phyloP scores from a whole-genome alignment of 352 stramenopile species.

The Pythium dissotocum region DNA sequence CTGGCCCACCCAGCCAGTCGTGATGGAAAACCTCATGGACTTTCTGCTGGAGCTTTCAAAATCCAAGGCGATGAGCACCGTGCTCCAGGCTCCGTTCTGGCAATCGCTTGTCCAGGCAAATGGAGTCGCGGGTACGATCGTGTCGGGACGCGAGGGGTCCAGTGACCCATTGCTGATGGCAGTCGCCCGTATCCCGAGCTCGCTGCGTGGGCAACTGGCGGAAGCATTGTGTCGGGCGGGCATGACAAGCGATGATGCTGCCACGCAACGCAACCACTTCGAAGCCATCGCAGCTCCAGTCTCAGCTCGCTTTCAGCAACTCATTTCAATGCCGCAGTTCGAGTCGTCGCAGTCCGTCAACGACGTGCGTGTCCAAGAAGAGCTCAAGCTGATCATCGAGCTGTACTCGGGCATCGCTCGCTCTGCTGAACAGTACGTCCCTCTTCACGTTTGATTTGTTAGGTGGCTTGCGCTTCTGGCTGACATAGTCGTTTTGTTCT shows the following conservation, averaged over 20 bases:
- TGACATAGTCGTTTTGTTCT: conserved; percentile 3
- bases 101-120: conserved; percentile 76
- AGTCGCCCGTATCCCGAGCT: conserved; percentile 58
- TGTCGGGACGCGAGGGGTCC: conserved; percentile 27
- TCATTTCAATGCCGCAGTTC: conserved; percentile 60
- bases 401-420: conserved; percentile 78
- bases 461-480: neutral
- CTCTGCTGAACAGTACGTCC: conserved; percentile 61
- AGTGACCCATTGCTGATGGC: conserved; percentile 42
- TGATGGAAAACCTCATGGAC: conserved; percentile 84
- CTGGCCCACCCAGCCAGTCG: conserved; percentile 79
- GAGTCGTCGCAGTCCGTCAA: conserved; percentile 63
- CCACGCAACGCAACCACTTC: conserved; percentile 49
- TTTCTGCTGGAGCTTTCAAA: conserved; percentile 72
- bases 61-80: conserved; percentile 54
- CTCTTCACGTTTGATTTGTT: neutral
- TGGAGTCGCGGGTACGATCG: conserved; percentile 56
- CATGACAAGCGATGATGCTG: conserved; percentile 58
- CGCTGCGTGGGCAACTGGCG: conserved; percentile 58
- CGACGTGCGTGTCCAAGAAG: conserved; percentile 64
- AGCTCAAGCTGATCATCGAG: conserved; percentile 77
- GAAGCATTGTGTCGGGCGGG: conserved; percentile 72
- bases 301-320: conserved; percentile 47
- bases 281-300: conserved; percentile 53
- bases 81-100: conserved; percentile 63